Base-by-base conservation (phyloP, 2,329 filamentous ascomycete genomes). In the Canariomyces notabilis region DNA sequence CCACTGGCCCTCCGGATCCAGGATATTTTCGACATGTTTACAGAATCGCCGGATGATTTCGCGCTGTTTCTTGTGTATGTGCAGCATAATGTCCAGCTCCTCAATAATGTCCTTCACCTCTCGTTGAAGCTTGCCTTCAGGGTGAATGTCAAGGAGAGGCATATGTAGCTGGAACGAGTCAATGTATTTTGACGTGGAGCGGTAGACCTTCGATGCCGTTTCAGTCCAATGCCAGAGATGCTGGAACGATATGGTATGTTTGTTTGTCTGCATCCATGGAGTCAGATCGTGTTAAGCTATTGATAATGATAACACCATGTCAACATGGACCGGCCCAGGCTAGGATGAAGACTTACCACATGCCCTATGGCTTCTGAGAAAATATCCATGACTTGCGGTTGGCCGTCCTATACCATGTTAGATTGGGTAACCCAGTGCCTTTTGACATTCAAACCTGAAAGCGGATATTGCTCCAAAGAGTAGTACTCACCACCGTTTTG, bases 91-190 rank as follows among this genome's bases (percentile, higher is more conserved):
- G 7, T 69, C 66, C 0, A 76, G 61, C 49, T 76, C 72, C 12
- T 74, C 71, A 1, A 69, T 54, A 18, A 75, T 71, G 34, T 75
- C 71, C 39, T 71, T 69, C 8, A 71, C 67, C 41, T 75, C 72
- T 0, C 61, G 57, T 23, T 72, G 65, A 0, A 75, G 57, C 16
- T 64, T 60, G 4, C 50, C 50, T 22, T 55, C 53, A 2, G 48
- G 43, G 19, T 55, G 29, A n/a, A 55, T 48, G n/a, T 53, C 44
- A 2, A 55, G 40, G 4, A 55, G 32, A 6, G 46, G 50, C 7
- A 41, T 33, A 9, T 45, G 37, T 7, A 50, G 32, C 4, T 49
- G 16, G 6, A 41, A 40, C 0, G 43, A 44, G 20, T 44, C 31
- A 44, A 45, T 26, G 15, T 36, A 20, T 19, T 53, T 42, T 1